Evolutionary conservation across 305 asterid species (phyloP).

Genomic region (Fraxinus floribunda): DNA sequence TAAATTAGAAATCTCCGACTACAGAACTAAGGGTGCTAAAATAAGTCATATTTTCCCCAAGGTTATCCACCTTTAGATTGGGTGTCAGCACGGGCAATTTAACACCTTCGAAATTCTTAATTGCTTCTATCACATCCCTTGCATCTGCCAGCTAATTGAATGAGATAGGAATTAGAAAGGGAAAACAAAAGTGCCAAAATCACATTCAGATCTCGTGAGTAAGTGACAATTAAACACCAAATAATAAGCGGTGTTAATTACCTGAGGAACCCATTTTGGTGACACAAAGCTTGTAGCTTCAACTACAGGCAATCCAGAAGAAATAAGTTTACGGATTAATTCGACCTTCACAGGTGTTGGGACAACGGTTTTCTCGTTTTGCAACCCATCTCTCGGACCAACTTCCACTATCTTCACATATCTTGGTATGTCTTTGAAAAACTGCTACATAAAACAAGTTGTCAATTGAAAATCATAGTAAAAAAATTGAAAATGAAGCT

Average conservation of each 20-base stretch:
- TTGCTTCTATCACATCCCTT: conserved; percentile 77
- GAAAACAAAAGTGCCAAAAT: not conserved
- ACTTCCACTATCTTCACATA: conserved; percentile 93
- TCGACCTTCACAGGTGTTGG: conserved; percentile 78
- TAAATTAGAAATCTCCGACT: conserved; percentile 14
- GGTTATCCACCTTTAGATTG: conserved; percentile 59
- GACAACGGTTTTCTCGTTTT: conserved; percentile 78
- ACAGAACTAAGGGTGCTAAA: conserved; percentile 10
- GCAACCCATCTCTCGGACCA: conserved; percentile 95
- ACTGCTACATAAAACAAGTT: conserved; percentile 38
- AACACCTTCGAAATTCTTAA: conserved; percentile 70
- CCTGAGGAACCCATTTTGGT: conserved; percentile 99
- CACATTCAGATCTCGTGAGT: not conserved
- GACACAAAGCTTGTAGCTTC: conserved; percentile 98
- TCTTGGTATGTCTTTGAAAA: conserved; percentile 64
- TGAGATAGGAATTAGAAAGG: conserved; percentile 22
- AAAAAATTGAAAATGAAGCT: conserved; percentile 3
- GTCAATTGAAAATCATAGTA: conserved; percentile 21
- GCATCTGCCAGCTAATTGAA: conserved; percentile 84
- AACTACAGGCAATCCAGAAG: conserved; percentile 79
- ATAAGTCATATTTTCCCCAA: not conserved
- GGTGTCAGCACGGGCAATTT: conserved; percentile 89
- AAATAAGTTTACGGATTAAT: conserved; percentile 67
- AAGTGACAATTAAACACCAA: not conserved
- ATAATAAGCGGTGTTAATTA: conserved; percentile 25